Evolutionary conservation across 768 basidiomycete species (phyloP).

Genomic region (Tricholoma sp.): DNA sequence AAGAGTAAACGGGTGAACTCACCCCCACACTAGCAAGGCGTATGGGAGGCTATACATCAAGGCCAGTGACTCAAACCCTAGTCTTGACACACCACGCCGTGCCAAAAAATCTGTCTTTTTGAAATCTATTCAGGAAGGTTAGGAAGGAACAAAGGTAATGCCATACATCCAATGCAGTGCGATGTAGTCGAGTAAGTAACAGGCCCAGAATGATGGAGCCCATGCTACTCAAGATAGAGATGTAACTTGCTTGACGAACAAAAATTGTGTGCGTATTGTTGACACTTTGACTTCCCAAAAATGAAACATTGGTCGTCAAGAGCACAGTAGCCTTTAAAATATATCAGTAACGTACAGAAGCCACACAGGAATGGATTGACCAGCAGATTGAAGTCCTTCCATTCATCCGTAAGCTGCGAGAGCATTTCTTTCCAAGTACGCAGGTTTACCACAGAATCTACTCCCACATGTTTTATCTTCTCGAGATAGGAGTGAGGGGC

Average conservation of each 20-base stretch:
- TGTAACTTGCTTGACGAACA: constrained; percentile 1
- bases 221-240: constrained; percentile 1
- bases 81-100: neutral
- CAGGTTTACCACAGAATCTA: neutral
- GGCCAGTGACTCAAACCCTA: constrained; percentile 1
- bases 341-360: neutral
- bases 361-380: neutral
- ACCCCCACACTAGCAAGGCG: constrained; percentile 3
- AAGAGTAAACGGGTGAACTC: neutral
- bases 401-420: neutral
- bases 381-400: constrained; percentile 1
- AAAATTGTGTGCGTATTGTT: neutral
- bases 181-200: neutral
- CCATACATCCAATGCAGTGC: neutral
- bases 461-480: neutral
- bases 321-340: constrained; percentile 1
- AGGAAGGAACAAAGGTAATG: neutral
- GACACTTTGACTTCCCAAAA: constrained; percentile 1
- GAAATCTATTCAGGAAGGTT: neutral
- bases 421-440: neutral
- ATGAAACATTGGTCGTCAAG: neutral
- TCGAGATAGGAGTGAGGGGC: neutral
- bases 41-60: constrained; percentile 3
- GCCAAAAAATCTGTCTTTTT: neutral
- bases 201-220: neutral